A percentile compares a stretch with the other conserved stretches of the same genome.
These are phyloP conservation scores for Claviceps citrina DNA, from an alignment of 2,329 filamentous ascomycete species.

Conservation along the genomic window DNA sequence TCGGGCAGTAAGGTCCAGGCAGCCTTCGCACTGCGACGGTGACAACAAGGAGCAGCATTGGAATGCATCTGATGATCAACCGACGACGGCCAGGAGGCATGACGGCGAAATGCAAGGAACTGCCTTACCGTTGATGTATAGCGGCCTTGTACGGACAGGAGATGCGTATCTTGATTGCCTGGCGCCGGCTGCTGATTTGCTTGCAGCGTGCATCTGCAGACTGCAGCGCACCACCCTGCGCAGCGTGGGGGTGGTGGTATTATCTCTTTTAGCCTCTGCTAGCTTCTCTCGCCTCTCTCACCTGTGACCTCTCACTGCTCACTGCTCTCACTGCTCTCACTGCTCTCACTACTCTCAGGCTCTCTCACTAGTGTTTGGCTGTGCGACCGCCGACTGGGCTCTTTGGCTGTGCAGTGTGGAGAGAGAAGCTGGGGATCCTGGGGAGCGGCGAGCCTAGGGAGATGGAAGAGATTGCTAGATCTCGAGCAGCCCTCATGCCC, in stretches of 20 bases:
- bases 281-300: too few relatives aligned
- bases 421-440: too few relatives aligned
- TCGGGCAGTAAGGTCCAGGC: background rate
- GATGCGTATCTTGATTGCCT: background rate
- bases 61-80: background rate
- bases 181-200: conserved; percentile 1
- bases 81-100: background rate
- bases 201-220: conserved; percentile 1
- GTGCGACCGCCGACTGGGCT: too few relatives aligned
- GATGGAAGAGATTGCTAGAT: too few relatives aligned
- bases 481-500: background rate
- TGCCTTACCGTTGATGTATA: background rate
- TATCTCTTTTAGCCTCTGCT: too few relatives aligned
- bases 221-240: background rate
- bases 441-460: too few relatives aligned
- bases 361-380: too few relatives aligned
- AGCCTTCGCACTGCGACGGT: background rate
- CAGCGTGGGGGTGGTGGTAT: background rate
- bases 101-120: background rate
- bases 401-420: too few relatives aligned
- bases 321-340: too few relatives aligned
- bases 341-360: too few relatives aligned
- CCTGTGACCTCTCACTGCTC: too few relatives aligned
- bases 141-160: background rate
- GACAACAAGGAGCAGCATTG: background rate